Evolutionary conservation across 257 asterid genomes (phyloP).

Genomic region (Asclepias syriaca): DNA sequence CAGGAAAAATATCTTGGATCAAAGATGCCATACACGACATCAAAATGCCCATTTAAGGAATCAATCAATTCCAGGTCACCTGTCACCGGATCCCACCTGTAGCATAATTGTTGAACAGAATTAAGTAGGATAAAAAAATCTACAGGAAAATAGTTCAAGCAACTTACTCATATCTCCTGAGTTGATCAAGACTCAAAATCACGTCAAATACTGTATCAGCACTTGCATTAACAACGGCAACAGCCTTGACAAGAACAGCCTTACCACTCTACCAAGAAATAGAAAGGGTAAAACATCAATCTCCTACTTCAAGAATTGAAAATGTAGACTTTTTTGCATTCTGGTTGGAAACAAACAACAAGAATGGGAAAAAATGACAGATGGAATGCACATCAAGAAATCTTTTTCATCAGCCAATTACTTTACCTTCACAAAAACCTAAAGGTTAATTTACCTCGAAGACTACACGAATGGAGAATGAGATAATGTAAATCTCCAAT

Average conservation of each 20-base stretch:
- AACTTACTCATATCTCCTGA: conserved; percentile 80
- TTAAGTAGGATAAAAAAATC: conserved; percentile 21
- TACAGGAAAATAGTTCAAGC: conserved; percentile 13
- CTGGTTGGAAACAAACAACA: neutral
- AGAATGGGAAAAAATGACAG: neutral
- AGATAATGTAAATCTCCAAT: neutral
- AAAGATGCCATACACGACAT: conserved; percentile 84
- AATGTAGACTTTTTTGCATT: neutral
- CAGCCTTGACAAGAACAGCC: conserved; percentile 87
- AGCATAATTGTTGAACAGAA: conserved; percentile 32
- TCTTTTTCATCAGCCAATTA: neutral
- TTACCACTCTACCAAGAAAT: conserved; percentile 49
- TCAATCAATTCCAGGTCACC: conserved; percentile 90
- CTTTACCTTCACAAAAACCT: neutral
- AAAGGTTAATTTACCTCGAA: neutral
- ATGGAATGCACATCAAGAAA: neutral
- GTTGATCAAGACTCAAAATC: conserved; percentile 67
- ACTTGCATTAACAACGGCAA: conserved; percentile 87
- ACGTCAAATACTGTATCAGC: conserved; percentile 90
- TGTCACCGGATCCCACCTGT: conserved; percentile 96
- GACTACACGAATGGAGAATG: neutral
- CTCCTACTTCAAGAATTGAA: neutral
- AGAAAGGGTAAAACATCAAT: neutral
- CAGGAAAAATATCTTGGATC: conserved; percentile 73
- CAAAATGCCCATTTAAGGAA: conserved; percentile 69